Conservation (phyloP, 1,139 yeast species). For the Taiozyma sp. region DNA sequence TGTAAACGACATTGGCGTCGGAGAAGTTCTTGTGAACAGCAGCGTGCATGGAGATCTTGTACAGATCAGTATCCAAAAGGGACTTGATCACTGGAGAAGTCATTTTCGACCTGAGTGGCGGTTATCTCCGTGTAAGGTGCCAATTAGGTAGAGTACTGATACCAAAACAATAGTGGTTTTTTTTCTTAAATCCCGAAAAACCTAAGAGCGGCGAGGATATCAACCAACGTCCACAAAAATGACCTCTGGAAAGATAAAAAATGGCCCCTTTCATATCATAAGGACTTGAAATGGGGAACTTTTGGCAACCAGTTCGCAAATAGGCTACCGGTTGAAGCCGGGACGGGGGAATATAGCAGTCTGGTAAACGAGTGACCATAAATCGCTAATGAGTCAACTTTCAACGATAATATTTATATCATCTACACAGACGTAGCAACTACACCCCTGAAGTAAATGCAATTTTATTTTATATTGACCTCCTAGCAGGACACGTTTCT, state of each 20-base stretch:
- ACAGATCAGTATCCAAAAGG: conserved; percentile 87
- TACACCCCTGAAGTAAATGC: not conserved
- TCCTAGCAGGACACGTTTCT: not conserved
- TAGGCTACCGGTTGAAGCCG: not conserved
- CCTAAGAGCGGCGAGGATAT: not conserved
- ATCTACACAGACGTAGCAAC: not conserved
- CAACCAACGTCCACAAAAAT: not conserved
- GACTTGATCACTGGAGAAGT: conserved; percentile 51
- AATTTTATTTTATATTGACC: not conserved
- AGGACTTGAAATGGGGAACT: not conserved
- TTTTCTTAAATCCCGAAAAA: not conserved
- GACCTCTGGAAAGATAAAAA: not conserved
- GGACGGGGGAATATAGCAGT: not conserved
- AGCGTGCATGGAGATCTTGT: conserved; percentile 96
- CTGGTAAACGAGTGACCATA: not conserved
- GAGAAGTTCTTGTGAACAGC: conserved; percentile 79
- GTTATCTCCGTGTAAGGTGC: too few species aligned
- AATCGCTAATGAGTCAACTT: not conserved
- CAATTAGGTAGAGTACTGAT: too few species aligned
- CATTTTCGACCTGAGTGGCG: not conserved
- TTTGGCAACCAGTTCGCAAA: not conserved
- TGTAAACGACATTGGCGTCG: conserved; percentile 57
- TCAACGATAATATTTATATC: too few species aligned
- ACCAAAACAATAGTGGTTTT: not conserved
- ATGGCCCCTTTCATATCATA: not conserved